Base-by-base conservation (phyloP, 306 rosid species). In the Ormosia semicastrata region DNA sequence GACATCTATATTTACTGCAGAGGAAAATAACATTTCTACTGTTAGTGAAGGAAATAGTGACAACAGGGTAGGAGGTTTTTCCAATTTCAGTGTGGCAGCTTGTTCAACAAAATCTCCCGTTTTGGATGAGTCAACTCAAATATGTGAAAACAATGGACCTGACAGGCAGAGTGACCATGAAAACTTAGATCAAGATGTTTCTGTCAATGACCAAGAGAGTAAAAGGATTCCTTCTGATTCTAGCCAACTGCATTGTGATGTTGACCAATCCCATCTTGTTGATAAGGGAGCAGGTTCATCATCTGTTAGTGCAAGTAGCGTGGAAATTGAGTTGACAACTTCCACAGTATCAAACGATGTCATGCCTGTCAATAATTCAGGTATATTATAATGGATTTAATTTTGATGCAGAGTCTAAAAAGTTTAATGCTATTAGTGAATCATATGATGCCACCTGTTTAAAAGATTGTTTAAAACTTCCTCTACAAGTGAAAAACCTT, bases 311-410 rank as follows among this genome's bases (percentile, higher is more conserved):
- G 78, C 83, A 78, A 75, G 83, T 68, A 75, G 69, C 47, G 33
- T 58, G 58, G 85, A 81, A 71, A 83, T 83, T 79, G 90, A 83
- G 53, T 57, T 68, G 71, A 60, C 76, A 65, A 71, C 85, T 85
- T 69, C 88, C 49, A 40, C 82, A 14, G 29, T 86, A 17, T 71
- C 85, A 71, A 72, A 49, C 37, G 46, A 75, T 75, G 56, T 32
- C 76, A 70, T 14, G 57, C 70, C 83, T 66, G 87, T 46, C 69
- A 66, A 73, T 69, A 91, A 84, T 74, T 75, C 93, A 87, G 98
- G 98, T 95, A 87, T 78, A 47, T 76, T 75, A 33, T 66, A 66
- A 59, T 74, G 24, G 54, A 30, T 39, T 75, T 59, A 59, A 43
- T 84, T 65, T 58, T 68, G 37, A 58, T 65, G n/a, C 47, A 44